Conservation (phyloP, 164 flowering plant genomes). For the Umbilicus rupestris region DNA sequence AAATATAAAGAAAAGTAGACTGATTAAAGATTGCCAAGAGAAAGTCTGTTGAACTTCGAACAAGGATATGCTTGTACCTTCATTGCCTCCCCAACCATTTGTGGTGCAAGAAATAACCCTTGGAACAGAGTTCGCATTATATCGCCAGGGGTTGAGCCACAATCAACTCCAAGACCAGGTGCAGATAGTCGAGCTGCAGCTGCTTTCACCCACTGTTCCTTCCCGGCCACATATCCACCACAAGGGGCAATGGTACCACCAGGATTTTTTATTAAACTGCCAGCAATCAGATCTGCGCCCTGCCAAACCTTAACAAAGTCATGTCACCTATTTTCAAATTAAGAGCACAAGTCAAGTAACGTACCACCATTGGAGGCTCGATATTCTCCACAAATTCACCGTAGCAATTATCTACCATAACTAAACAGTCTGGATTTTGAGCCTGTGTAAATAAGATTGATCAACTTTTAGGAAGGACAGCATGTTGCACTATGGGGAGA, state of each 20-base stretch:
- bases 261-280: conserved; percentile 86
- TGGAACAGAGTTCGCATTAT: conserved; percentile 70
- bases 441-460: conserved; percentile 25
- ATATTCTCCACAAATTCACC: conserved; percentile 80
- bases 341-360: conserved; percentile 15
- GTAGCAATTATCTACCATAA: conserved; percentile 94
- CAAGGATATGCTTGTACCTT: conserved; percentile 34
- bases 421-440: conserved; percentile 76
- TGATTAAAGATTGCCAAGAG: not conserved
- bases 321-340: conserved; percentile 7
- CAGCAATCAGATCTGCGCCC: conserved; percentile 94
- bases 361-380: conserved; percentile 90
- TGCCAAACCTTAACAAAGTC: conserved; percentile 18
- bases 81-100: conserved; percentile 89
- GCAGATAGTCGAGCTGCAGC: conserved; percentile 87
- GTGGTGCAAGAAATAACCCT: conserved; percentile 75
- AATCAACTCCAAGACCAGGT: conserved; percentile 77
- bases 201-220: conserved; percentile 58
- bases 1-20: conserved; percentile 6
- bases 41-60: not conserved
- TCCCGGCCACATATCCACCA: conserved; percentile 91
- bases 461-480: not conserved
- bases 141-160: conserved; percentile 85
- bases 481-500: not conserved
- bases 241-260: conserved; percentile 92